Base-by-base conservation (phyloP, 2,329 filamentous ascomycete genomes). In the Diaporthe ampelina region DNA sequence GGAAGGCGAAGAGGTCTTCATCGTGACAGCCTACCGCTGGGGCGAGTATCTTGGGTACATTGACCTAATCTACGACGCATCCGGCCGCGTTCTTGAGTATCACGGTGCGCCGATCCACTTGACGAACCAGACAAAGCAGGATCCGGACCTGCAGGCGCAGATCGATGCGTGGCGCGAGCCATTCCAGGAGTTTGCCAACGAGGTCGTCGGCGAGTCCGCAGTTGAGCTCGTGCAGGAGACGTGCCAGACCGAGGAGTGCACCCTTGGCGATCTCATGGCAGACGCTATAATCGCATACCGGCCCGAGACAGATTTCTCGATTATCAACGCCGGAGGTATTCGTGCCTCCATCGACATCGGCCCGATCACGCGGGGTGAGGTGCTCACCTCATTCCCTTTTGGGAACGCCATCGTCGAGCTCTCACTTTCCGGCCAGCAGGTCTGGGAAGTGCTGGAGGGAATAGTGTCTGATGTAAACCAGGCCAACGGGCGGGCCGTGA, bases 11-110 rank as follows among this genome's bases (percentile, higher is more conserved):
- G 91, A 93, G 78, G 91, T 93, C 67, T 93, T 93, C 79, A 87
- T 93, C 78, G 91, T 93, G 24, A 92, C 91, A 10, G 89, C 91
- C 3, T 93, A 91, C 79, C 88, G 91, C 76, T 93, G 91, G 91
- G 91, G 91, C 69, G 90, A 93, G 82, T 93, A 93, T 73, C 82
- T 93, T 3, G 91, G 91, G 73, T 91, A 91, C 80, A 93, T 93
- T 77, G 91, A 92, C 76, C 87, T 93, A 10, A 90, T 89, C 0
- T 93, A 91, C 78, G 90, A 92, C 77, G 76, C 84, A 5, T 82
- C 88, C 1, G 91, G 91, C 80, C 90, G 88, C 80, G 88, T 92
- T 21, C 85, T 93, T 8, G 86, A 86, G 5, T 93, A 93, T 82
- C 87, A 88, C 78, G 91, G 91, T 43, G 91, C 87, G 0, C 91